phyloP scores from a whole-genome alignment of 139 green algal species.

The Dunaliella primolecta region DNA sequence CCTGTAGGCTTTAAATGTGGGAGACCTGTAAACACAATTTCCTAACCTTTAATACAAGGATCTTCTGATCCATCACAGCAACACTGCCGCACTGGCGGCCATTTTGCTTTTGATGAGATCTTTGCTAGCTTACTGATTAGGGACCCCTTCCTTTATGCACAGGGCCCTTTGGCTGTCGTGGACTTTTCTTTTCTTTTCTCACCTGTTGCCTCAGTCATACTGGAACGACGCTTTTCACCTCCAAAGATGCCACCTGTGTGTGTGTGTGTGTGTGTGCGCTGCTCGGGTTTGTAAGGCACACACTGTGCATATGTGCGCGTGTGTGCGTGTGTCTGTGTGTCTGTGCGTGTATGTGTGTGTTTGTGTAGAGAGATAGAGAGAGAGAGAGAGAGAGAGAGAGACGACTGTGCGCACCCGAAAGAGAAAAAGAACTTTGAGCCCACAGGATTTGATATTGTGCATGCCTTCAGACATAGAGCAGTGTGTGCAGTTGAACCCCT shows the following conservation, averaged over 20 bases:
- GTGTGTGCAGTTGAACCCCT: no score
- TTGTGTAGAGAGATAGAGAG: not conserved
- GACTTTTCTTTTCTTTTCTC: not conserved
- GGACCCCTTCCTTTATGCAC: not conserved
- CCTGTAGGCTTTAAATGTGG: no score
- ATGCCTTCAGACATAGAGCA: no score
- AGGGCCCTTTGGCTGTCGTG: not conserved
- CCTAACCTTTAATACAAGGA: not conserved
- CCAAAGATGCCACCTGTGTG: not conserved
- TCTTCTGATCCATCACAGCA: no score
- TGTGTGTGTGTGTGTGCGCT: not conserved
- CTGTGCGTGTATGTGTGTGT: not conserved
- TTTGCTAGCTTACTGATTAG: not conserved
- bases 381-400: no score
- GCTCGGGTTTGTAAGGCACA: not conserved
- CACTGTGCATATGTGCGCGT: not conserved
- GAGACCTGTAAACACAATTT: not conserved
- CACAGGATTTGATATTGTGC: no score
- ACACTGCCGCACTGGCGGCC: no score
- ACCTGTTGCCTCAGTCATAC: not conserved
- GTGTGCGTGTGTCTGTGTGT: not conserved
- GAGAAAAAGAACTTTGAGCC: not conserved
- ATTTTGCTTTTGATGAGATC: not conserved
- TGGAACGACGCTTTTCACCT: not conserved
- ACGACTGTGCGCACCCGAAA: not conserved